Percentiles rank a stretch among this genome's conserved stretches.
Evolutionary conservation across 1,284 basidiomycete genomes (phyloP).

Genomic region (Rhodotorula sp.): DNA sequence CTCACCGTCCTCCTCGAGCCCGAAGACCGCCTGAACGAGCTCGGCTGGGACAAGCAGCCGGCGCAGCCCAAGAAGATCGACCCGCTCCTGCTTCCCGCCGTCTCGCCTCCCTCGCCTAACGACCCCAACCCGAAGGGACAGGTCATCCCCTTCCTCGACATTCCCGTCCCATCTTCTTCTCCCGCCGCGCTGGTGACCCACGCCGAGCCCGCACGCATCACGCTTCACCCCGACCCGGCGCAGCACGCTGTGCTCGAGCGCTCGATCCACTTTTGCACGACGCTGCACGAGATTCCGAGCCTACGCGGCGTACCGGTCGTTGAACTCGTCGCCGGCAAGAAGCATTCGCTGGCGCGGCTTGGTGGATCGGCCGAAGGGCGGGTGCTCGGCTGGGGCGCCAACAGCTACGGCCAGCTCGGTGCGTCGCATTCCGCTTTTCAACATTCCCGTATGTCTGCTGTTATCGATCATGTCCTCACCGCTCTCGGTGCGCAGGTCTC

Average conservation of each 20-base stretch:
- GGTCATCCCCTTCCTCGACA: constrained; percentile 9
- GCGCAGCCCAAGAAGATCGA: constrained; percentile 52
- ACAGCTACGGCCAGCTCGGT: constrained; percentile 59
- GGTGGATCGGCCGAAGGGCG: constrained; percentile 58
- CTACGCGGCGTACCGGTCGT: constrained; percentile 65
- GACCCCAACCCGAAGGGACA: constrained; percentile 7
- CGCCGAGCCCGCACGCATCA: constrained; percentile 41
- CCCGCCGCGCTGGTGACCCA: constrained; percentile 44
- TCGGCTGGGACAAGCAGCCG: constrained; percentile 5
- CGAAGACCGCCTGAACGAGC: constrained; percentile 27
- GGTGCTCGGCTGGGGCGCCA: constrained; percentile 87
- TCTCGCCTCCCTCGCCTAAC: not conserved
- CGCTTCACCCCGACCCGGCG: constrained; percentile 17
- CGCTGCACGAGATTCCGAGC: constrained; percentile 76
- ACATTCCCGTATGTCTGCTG: not conserved
- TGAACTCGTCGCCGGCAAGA: constrained; percentile 72
- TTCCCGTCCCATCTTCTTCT: not conserved
- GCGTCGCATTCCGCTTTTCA: not conserved
- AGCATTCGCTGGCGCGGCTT: constrained; percentile 73
- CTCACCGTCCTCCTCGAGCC: constrained; percentile 47
- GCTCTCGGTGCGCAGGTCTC: constrained; percentile 58
- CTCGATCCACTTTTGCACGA: constrained; percentile 69
- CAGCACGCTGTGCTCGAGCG: constrained; percentile 36
- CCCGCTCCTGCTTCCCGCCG: constrained; percentile 46
- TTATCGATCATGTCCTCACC: constrained; percentile 62